A percentile compares a stretch with the other conserved stretches of the same genome.
These are phyloP conservation scores for Mentha longifolia DNA, from an alignment of 257 asterid species.

Conservation along the genomic window DNA sequence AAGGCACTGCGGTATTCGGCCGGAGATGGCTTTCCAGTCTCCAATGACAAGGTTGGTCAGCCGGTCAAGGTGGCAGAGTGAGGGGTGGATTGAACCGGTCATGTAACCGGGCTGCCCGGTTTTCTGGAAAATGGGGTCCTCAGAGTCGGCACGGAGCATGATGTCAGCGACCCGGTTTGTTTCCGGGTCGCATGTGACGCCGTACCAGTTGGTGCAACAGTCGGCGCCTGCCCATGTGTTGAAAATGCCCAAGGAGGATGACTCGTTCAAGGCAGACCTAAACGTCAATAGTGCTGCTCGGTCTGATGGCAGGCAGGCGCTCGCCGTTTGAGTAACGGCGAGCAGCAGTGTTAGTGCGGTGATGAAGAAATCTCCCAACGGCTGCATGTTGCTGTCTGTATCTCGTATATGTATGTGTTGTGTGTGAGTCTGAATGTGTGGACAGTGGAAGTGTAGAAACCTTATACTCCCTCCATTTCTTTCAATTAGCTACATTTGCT, in stretches of 20 bases:
- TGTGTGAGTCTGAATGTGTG: too few species aligned
- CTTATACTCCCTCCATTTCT: too few species aligned
- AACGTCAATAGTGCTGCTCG: constrained; percentile 63
- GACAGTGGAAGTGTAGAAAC: too few species aligned
- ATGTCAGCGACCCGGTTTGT: constrained; percentile 68
- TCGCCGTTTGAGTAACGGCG: constrained; percentile 35
- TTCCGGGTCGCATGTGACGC: constrained; percentile 77
- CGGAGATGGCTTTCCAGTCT: constrained; percentile 81
- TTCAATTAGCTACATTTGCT: too few species aligned
- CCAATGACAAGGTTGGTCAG: constrained; percentile 74
- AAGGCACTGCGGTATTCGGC: constrained; percentile 67
- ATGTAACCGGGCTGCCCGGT: constrained; percentile 74
- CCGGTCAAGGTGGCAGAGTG: constrained; percentile 65
- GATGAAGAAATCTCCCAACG: constrained; percentile 33
- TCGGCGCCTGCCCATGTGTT: constrained; percentile 64
- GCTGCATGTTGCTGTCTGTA: constrained; percentile 29
- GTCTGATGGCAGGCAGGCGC: constrained; percentile 62
- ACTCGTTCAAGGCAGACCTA: constrained; percentile 59
- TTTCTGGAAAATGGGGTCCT: constrained; percentile 65
- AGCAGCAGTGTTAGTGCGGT: constrained; percentile 36
- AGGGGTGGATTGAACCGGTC: constrained; percentile 66
- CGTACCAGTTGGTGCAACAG: constrained; percentile 80
- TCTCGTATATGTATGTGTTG: background rate
- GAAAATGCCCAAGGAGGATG: constrained; percentile 64
- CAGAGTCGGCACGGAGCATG: constrained; percentile 80